Conservation (phyloP, 345 rosid genomes). For the Corchorus capsularis region DNA sequence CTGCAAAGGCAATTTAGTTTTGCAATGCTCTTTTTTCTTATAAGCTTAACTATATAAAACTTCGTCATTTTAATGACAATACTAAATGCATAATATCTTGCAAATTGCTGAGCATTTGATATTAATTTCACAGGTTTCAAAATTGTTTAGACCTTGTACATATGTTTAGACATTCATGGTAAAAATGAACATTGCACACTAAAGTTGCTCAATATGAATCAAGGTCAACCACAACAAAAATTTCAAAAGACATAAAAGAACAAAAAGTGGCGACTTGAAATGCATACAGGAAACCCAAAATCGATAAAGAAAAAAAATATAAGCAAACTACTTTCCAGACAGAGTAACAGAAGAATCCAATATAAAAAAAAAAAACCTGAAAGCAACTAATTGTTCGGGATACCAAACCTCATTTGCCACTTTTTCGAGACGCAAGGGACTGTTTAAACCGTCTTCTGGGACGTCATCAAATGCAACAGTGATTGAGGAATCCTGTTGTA, state of each 20-base stretch:
- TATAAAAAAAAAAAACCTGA: background rate
- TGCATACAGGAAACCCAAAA: conserved; percentile 3
- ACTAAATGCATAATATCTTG: conserved; percentile 2
- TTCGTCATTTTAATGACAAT: background rate
- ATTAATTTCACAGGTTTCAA: background rate
- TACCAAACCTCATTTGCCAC: conserved; percentile 83
- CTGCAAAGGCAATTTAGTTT: conserved; percentile 36
- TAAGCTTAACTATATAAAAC: background rate
- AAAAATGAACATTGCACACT: background rate
- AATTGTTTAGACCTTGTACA: background rate
- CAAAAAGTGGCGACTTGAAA: background rate
- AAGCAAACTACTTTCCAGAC: conserved; percentile 2
- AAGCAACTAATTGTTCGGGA: conserved; percentile 12
- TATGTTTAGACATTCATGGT: background rate
- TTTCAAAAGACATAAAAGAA: background rate
- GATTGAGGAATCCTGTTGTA: conserved; percentile 72
- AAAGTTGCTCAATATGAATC: background rate
- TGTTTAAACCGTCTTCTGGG: conserved; percentile 85
- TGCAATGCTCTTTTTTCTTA: background rate
- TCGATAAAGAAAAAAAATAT: background rate
- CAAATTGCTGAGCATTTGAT: conserved; percentile 8
- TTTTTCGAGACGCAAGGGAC: conserved; percentile 80
- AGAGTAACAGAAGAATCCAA: background rate
- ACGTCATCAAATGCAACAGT: conserved; percentile 87
- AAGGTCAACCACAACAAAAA: background rate